Conservation (phyloP, 2,329 filamentous ascomycete genomes). For the Phialophora macrospora region DNA sequence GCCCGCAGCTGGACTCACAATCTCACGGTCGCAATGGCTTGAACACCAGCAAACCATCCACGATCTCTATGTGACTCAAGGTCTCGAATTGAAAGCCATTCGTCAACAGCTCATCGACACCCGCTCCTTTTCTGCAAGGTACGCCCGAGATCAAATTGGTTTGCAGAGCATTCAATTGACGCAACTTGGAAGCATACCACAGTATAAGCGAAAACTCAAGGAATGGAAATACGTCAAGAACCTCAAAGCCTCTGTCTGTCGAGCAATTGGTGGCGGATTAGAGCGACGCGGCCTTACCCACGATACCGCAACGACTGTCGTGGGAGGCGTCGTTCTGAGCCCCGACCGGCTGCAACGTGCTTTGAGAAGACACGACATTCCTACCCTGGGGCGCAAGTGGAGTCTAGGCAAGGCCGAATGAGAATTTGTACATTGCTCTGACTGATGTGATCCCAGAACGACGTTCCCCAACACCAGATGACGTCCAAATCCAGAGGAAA, state of each 20-base stretch:
- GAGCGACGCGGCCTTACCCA: constrained; percentile 8
- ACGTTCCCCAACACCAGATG: not conserved
- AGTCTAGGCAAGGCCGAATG: not conserved
- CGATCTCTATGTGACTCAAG: constrained; percentile 7
- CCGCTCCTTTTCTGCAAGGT: constrained; percentile 16
- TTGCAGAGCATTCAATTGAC: not conserved
- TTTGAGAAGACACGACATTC: constrained; percentile 14
- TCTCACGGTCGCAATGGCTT: not conserved
- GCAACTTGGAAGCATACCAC: not conserved
- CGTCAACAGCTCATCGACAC: constrained; percentile 8
- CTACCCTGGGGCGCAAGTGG: constrained; percentile 9
- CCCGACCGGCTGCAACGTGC: constrained; percentile 8
- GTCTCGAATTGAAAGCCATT: not conserved
- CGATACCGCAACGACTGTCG: not conserved
- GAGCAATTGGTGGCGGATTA: constrained; percentile 2
- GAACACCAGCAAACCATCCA: constrained; percentile 5
- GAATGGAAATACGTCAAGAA: constrained; percentile 23
- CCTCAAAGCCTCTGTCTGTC: constrained; percentile 15
- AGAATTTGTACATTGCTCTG: too few species aligned
- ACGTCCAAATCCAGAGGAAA: constrained; percentile 1
- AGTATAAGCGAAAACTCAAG: constrained; percentile 24
- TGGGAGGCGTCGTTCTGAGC: not conserved
- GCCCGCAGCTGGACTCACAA: not conserved
- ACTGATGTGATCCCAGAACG: not conserved
- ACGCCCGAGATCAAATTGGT: not conserved